Evolutionary conservation across 805 yeast species (phyloP), one percentile per base, ranked within the genome.

Genomic region (Scheffersomyces amazonensis): DNA sequence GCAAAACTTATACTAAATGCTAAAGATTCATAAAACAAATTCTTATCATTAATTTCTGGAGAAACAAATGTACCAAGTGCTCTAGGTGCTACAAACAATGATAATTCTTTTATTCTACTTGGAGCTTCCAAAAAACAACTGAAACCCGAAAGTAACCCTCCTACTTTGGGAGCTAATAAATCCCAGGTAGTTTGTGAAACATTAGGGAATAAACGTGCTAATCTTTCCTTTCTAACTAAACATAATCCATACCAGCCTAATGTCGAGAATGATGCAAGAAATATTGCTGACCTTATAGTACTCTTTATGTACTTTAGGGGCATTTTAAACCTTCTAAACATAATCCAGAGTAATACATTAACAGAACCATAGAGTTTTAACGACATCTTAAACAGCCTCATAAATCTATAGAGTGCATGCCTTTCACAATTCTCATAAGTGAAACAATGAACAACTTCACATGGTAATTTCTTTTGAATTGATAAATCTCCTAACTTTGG

Each of bases 181-280:
- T 60, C 60, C 52, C 64, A 61, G 15, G 56, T 41, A 5, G 52
- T 50, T 9, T 43, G 45, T 15, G 60, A 50, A 2, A 54, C 56
- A 3, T 45, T 36, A 2, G 70, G 69, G 43, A 30, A 65, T 59
- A 23, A 64, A 23, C 12, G 36, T 38, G 13, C 71, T 66, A 1
- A 67, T 56, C 27, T 64, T 38, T 8, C 30, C 11, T 64, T 53
- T 23, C 73, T 46, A 9, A 52, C 56, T 18, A 66, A 42, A 40
- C 75, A 69, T 16, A 69, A 70, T 3, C 58, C 57, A 40, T 64
- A 64, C 73, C 74, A 70, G 39, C 54, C 52, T 29, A 66, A 46
- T 11, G 54, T 53, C 16, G 67, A 64, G 39, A 62, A 69, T 4
- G 56, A 19, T 5, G 63, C 67, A 36, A 69, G 50, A 46, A 69